A percentile compares a stretch with the other conserved stretches of the same genome.
Evolutionary conservation across 345 rosid species (phyloP).

Genomic region (Schrenkiella parvula): DNA sequence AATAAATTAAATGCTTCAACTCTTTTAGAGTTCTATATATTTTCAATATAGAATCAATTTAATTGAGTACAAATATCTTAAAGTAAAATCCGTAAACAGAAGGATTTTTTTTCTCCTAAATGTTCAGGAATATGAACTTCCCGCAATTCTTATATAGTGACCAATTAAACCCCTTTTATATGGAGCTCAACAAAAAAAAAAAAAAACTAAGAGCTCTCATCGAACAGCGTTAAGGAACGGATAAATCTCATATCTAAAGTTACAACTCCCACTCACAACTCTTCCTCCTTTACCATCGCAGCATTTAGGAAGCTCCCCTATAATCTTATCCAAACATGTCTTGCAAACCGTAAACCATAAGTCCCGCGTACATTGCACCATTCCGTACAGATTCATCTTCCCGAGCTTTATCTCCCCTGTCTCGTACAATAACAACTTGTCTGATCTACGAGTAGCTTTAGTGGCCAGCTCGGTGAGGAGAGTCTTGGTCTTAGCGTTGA

Average conservation of each 20-base stretch:
- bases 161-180: background rate
- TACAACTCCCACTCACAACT: conserved; percentile 48
- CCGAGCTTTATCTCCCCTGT: background rate
- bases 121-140: background rate
- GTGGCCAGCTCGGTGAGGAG: conserved; percentile 32
- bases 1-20: too few relatives aligned
- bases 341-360: conserved; percentile 36
- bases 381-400: conserved; percentile 38
- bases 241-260: conserved; percentile 50
- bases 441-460: conserved; percentile 21
- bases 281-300: conserved; percentile 60
- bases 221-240: conserved; percentile 35
- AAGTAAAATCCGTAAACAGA: background rate
- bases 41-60: too few relatives aligned
- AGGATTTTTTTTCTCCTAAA: background rate
- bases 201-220: background rate
- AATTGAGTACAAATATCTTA: too few relatives aligned
- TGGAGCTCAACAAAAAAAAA: background rate
- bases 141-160: background rate
- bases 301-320: conserved; percentile 44
- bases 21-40: too few relatives aligned
- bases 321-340: conserved; percentile 38
- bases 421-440: background rate
- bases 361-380: conserved; percentile 50
- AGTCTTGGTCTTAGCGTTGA: conserved; percentile 37